Base-by-base conservation (phyloP, 768 basidiomycete species). In the Cystoderma amianthinum region DNA sequence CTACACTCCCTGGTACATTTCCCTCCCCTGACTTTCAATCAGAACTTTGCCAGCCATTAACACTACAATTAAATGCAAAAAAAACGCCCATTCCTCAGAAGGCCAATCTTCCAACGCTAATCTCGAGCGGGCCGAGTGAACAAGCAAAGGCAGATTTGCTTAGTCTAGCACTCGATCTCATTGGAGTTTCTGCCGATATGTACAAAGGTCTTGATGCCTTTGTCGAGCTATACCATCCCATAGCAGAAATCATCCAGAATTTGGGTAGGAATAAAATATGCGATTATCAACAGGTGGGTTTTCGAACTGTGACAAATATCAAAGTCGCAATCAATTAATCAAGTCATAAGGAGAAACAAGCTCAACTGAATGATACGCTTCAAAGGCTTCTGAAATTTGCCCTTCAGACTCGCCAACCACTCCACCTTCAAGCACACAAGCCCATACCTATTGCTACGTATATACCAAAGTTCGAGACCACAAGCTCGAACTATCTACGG, bases 401-500 rank as follows among this genome's bases (percentile, higher is more conserved):
- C 1, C 66, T 59, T 9, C 76, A 84, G 61, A 68, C 78, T 0
- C 85, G 96, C 25, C 74, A 67, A 39, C 91, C 96, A 1, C 79
- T 99, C 20, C 66, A 61, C 2, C 73, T 98, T 16, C 96, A 99
- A 67, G 73, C 85, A 2, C 95, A 98, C 69, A 96, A 94, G 59
- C 89, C 93, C 0, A 95, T 98, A 35, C 91, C 96, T 3, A 97
- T 99, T 50, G 79, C 92, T 3, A 78, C 92, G 0, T 93, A 90
- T 61, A 74, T 91, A 18, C 96, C 96, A 54, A 95, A 93, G 59
- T 99, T 99, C 62, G 93, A 94, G 52, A 62, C 69, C 7, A 69
- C 72, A 2, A 76, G 76, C 1, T 90, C 89, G 4, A 82, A 77
- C 32, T 89, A 86, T 57, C 63, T 83, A 46, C 83, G 82, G 38